Percentiles rank a stretch among this genome's conserved stretches.
phyloP scores from a whole-genome alignment of 2,329 filamentous ascomycete species.

The Hypoxylon sp. region DNA sequence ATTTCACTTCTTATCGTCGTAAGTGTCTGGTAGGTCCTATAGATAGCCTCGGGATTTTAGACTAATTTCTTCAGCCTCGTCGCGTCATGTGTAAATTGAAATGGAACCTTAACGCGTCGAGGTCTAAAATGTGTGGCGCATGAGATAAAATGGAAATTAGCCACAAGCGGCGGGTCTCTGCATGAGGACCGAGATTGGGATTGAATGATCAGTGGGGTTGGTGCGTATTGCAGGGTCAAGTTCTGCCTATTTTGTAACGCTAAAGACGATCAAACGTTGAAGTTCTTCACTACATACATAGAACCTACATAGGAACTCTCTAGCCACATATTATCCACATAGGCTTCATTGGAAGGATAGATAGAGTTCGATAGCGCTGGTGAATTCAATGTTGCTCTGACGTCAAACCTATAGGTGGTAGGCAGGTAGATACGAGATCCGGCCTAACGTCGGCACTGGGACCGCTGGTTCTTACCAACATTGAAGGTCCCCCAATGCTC shows the following conservation, averaged over 20 bases:
- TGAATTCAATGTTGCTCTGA: background rate
- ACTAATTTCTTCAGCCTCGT: conserved; percentile 32
- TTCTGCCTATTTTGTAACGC: conserved; percentile 2
- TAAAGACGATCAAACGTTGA: background rate
- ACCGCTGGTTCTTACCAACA: too few species aligned
- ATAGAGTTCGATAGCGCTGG: background rate
- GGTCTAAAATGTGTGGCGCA: conserved; percentile 20
- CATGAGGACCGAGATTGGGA: conserved; percentile 8
- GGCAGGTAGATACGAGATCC: background rate
- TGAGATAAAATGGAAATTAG: conserved; percentile 3
- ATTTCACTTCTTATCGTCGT: conserved; percentile 1
- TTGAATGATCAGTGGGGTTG: conserved; percentile 1
- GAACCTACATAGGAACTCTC: too few species aligned
- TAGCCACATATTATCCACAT: background rate
- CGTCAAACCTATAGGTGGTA: background rate
- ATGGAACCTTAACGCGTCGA: conserved; percentile 31
- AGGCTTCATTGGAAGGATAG: background rate
- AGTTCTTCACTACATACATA: conserved; percentile 5
- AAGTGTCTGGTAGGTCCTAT: conserved; percentile 1
- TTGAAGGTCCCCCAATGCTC: background rate
- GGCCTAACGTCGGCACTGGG: background rate
- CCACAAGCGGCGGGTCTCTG: conserved; percentile 4
- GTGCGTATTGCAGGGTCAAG: conserved; percentile 3
- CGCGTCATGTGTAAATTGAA: conserved; percentile 42
- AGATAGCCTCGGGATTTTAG: conserved; percentile 6